Conservation (phyloP, 768 basidiomycete genomes). For the Psilocybe cyanescens region DNA sequence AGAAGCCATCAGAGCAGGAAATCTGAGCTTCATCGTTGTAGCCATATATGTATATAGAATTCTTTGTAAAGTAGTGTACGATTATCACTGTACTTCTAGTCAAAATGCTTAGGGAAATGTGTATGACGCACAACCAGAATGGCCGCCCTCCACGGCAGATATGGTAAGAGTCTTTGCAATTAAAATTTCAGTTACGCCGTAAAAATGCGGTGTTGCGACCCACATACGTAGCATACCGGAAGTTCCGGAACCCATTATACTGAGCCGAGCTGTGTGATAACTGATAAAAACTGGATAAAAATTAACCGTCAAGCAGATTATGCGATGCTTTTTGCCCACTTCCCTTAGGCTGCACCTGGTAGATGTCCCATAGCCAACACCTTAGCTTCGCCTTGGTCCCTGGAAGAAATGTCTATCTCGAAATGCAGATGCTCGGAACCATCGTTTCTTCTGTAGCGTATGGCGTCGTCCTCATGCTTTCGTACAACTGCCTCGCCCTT, state of each 20-base stretch:
- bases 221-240: too few species aligned
- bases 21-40: background rate
- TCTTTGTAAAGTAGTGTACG: background rate
- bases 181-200: too few species aligned
- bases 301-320: too few species aligned
- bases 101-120: background rate
- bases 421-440: constrained; percentile 17
- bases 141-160: too few species aligned
- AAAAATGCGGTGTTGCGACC: too few species aligned
- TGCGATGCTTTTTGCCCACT: background rate
- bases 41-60: background rate
- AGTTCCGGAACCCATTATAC: too few species aligned
- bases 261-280: too few species aligned
- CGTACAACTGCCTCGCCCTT: constrained; percentile 2
- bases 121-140: background rate
- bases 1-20: background rate
- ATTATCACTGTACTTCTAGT: background rate
- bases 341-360: background rate
- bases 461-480: constrained; percentile 13
- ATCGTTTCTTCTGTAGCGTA: constrained; percentile 16
- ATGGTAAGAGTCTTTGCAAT: too few species aligned
- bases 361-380: background rate
- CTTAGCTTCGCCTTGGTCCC: background rate
- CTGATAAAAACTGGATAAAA: too few species aligned
- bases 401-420: background rate